Conservation (phyloP, 441 rosid species). For the Monsonia emarginata region DNA sequence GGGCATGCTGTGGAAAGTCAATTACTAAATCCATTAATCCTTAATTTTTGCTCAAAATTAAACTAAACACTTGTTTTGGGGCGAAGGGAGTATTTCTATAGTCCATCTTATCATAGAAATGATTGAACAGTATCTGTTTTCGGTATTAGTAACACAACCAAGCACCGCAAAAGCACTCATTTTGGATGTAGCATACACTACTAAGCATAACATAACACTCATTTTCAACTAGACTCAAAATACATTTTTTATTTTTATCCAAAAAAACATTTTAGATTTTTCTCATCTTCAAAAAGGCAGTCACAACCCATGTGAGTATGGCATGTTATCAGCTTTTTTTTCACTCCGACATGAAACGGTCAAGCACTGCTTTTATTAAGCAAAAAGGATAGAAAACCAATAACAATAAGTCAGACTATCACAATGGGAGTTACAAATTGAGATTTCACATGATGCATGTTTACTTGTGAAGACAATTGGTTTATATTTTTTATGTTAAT, state of each 20-base stretch:
- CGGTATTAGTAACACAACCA: background rate
- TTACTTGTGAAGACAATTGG: background rate
- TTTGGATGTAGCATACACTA: background rate
- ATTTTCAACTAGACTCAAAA: background rate
- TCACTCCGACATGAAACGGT: background rate
- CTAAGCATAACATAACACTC: background rate
- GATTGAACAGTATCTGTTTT: background rate
- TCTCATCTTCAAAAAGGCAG: background rate
- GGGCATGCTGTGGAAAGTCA: background rate
- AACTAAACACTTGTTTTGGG: background rate
- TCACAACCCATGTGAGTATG: background rate
- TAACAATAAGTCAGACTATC: background rate
- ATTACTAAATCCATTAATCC: background rate
- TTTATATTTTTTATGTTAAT: background rate
- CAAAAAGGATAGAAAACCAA: background rate
- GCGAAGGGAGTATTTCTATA: background rate
- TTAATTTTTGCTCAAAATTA: background rate
- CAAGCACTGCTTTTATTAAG: background rate
- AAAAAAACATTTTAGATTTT: background rate
- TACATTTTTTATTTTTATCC: background rate
- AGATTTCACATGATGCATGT: background rate
- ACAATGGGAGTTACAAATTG: background rate
- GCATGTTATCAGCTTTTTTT: background rate
- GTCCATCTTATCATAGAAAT: background rate
- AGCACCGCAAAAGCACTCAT: background rate